Percentiles rank a stretch among this genome's conserved stretches.
Evolutionary conservation across 441 rosid genomes (phyloP).

Genomic region (Euphorbia schlechtendalii): DNA sequence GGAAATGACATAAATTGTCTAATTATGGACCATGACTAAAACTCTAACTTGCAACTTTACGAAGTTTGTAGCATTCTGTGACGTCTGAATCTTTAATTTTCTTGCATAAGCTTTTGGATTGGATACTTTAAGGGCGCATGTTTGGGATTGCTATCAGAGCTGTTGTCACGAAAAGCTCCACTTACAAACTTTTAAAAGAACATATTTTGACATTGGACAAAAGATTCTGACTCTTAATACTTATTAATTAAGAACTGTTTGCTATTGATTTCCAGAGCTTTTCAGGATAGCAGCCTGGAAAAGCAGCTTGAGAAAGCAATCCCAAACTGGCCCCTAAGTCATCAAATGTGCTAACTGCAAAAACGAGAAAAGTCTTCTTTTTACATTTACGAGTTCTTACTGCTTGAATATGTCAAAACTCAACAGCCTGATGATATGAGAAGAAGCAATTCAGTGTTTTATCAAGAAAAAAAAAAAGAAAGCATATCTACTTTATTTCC

Average conservation of each 20-base stretch:
- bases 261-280: too few relatives aligned
- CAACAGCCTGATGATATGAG: constrained; percentile 5
- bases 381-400: neutral
- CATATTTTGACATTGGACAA: too few relatives aligned
- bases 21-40: neutral
- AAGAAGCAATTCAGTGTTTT: neutral
- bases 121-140: neutral
- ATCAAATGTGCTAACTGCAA: neutral
- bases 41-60: neutral
- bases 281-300: too few relatives aligned
- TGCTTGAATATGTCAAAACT: constrained; percentile 1
- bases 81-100: neutral
- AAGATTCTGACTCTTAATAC: too few relatives aligned
- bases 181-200: too few relatives aligned
- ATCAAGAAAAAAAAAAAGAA: neutral
- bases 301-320: too few relatives aligned
- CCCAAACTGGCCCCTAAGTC: too few relatives aligned
- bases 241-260: too few relatives aligned
- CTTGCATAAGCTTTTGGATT: neutral
- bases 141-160: too few relatives aligned
- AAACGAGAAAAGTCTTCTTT: neutral
- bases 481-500: neutral
- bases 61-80: neutral
- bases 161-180: too few relatives aligned
- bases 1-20: neutral